phyloP scores from a whole-genome alignment of 495 filamentous ascomycete genomes.

The Neurospora africana region DNA sequence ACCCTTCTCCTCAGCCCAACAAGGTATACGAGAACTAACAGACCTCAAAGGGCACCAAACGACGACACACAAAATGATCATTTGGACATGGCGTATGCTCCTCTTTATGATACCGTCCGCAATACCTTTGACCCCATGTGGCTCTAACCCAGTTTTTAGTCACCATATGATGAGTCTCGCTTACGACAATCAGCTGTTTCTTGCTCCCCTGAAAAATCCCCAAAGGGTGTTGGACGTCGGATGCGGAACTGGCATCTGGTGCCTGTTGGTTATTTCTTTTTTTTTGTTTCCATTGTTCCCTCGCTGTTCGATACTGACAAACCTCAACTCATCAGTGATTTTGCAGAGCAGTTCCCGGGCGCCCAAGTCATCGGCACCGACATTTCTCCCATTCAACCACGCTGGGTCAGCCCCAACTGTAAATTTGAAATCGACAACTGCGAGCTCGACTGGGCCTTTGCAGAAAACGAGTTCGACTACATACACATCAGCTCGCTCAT shows the following conservation, averaged over 20 bases:
- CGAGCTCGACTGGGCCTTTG: constrained; percentile 35
- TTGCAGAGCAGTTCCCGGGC: constrained; percentile 38
- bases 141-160: neutral
- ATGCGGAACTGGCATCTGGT: constrained; percentile 56
- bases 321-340: constrained; percentile 23
- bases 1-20: neutral
- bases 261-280: constrained; percentile 6
- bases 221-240: constrained; percentile 48
- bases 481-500: constrained; percentile 44
- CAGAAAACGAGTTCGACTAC: constrained; percentile 43
- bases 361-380: constrained; percentile 42
- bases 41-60: neutral
- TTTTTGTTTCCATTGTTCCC: neutral
- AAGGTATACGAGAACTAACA: neutral
- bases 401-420: constrained; percentile 32
- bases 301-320: neutral
- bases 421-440: constrained; percentile 42
- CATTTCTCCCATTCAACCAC: constrained; percentile 34
- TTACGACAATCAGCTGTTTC: constrained; percentile 1
- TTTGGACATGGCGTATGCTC: neutral
- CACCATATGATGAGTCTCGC: neutral
- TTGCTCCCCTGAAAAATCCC: constrained; percentile 41
- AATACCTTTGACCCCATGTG: neutral
- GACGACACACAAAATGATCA: neutral
- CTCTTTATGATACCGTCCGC: neutral